Evolutionary conservation across 1,284 basidiomycete genomes (phyloP).

Genomic region (Xerocomus nothofagi): DNA sequence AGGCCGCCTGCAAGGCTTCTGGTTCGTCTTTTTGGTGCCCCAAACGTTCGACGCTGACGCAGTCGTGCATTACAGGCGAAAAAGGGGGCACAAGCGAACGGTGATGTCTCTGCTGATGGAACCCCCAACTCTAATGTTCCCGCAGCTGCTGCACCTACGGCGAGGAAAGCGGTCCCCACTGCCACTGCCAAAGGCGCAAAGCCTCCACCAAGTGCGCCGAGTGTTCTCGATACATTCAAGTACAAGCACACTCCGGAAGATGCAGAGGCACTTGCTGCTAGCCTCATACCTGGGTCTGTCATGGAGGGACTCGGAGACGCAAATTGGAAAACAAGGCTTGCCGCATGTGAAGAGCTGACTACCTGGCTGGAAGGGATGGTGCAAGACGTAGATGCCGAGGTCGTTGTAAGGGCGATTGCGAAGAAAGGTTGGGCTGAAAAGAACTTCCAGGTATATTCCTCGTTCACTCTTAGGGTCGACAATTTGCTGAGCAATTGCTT

Average conservation of each 20-base stretch:
- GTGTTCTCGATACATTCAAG: conserved; percentile 82
- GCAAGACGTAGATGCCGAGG: conserved; percentile 80
- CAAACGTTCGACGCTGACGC: conserved; percentile 11
- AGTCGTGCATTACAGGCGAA: conserved; percentile 40
- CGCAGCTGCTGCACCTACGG: conserved; percentile 39
- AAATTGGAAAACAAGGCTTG: conserved; percentile 93
- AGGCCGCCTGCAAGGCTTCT: conserved; percentile 53
- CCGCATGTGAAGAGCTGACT: conserved; percentile 84
- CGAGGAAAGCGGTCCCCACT: conserved; percentile 47
- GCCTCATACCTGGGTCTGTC: conserved; percentile 73
- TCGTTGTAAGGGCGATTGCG: conserved; percentile 85
- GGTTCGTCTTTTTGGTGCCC: conserved; percentile 33
- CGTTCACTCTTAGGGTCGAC: conserved; percentile 3
- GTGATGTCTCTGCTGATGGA: conserved; percentile 28
- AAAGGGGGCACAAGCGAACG: conserved; percentile 48
- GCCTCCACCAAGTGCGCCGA: conserved; percentile 45
- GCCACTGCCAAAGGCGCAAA: conserved; percentile 52
- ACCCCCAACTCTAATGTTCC: conserved; percentile 29
- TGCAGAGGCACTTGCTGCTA: conserved; percentile 79
- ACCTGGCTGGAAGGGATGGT: conserved; percentile 77
- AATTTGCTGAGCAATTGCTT: conserved; percentile 8
- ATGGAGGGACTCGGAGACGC: conserved; percentile 77
- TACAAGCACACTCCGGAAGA: conserved; percentile 92
- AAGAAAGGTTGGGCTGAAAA: conserved; percentile 98
- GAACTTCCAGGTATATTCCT: conserved; percentile 85